These are phyloP conservation scores for Fraxinus sp. DNA, from an alignment of 305 asterid species.

Conservation along the genomic window DNA sequence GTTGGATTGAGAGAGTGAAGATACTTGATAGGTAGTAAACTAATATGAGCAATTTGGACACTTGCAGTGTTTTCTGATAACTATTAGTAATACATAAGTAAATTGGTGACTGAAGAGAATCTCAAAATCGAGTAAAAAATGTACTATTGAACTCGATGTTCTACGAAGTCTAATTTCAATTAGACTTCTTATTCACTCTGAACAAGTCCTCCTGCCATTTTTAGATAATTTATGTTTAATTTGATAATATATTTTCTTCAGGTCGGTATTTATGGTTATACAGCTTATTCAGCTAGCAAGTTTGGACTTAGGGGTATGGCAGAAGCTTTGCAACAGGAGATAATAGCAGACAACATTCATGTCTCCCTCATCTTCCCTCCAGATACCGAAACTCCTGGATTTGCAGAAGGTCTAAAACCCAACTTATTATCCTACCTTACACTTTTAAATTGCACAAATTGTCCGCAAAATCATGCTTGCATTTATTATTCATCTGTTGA, in stretches of 20 bases:
- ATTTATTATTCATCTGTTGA: background rate
- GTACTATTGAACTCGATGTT: background rate
- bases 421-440: background rate
- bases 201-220: background rate
- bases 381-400: conserved; percentile 93
- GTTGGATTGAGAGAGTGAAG: background rate
- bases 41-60: background rate
- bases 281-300: conserved; percentile 95
- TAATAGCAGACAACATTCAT: conserved; percentile 75
- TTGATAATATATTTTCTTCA: conserved; percentile 22
- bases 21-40: background rate
- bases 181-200: background rate
- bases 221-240: conserved; percentile 15
- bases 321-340: conserved; percentile 91
- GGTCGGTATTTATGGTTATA: conserved; percentile 94
- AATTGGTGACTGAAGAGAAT: background rate
- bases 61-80: background rate
- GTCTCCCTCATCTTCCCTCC: conserved; percentile 92
- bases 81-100: background rate
- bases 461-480: background rate
- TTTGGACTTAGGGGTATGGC: conserved; percentile 96
- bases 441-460: background rate
- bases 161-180: background rate
- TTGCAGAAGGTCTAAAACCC: conserved; percentile 63
- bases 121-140: background rate